These are phyloP conservation scores for Cichorium intybus DNA, from an alignment of 140 eudicot species.

Conservation along the genomic window DNA sequence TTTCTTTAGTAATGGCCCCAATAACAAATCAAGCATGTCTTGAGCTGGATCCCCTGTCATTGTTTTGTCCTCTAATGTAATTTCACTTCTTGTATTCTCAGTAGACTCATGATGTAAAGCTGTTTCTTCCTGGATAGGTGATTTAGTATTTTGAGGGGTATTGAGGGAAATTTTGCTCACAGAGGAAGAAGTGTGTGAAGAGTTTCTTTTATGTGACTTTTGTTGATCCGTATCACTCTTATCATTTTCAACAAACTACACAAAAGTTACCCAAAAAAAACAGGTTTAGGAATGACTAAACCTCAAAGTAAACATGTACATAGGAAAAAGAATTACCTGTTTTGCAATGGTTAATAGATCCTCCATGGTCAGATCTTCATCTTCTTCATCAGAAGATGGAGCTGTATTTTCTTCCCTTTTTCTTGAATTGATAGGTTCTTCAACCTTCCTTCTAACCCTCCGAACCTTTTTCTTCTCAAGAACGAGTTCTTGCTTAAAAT, in stretches of 20 bases:
- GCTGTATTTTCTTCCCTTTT: conserved; percentile 18
- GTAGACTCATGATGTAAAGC: conserved; percentile 11
- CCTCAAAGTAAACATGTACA: not conserved
- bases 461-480: conserved; percentile 26
- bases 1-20: conserved; percentile 56
- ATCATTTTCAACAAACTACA: conserved; percentile 57
- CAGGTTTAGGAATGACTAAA: conserved; percentile 4
- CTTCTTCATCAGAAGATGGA: conserved; percentile 32
- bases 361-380: conserved; percentile 55
- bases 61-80: conserved; percentile 5
- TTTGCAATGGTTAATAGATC: conserved; percentile 54
- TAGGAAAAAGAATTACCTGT: conserved; percentile 37
- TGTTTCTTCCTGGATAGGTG: conserved; percentile 20
- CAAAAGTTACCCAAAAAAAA: conserved; percentile 4
- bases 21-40: conserved; percentile 67
- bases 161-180: not conserved
- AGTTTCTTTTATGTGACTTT: conserved; percentile 22
- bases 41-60: conserved; percentile 58
- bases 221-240: conserved; percentile 24
- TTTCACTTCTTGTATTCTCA: conserved; percentile 15
- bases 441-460: conserved; percentile 21
- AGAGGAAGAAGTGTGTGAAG: conserved; percentile 20
- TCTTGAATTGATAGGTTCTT: conserved; percentile 11
- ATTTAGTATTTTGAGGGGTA: conserved; percentile 11
- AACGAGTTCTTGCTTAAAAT: conserved; percentile 5